A percentile compares a stretch with the other conserved stretches of the same genome.
phyloP scores from a whole-genome alignment of 768 basidiomycete genomes.

The Pisolithus marmoratus region DNA sequence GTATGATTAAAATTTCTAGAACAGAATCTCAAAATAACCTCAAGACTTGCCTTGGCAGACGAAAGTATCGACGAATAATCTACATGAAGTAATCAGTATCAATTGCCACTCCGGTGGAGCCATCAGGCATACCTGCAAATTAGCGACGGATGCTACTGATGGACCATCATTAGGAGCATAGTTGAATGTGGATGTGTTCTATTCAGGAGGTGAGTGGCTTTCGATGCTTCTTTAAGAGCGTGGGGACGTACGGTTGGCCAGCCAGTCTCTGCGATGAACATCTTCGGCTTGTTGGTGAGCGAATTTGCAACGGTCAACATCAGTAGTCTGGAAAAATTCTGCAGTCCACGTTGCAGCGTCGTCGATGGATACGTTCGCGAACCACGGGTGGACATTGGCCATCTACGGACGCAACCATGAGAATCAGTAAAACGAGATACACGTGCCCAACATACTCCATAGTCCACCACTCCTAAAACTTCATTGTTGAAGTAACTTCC shows the following conservation, averaged over 20 bases:
- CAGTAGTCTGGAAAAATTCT: constrained; percentile 65
- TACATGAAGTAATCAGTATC: constrained; percentile 27
- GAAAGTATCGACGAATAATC: constrained; percentile 79
- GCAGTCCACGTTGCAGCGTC: constrained; percentile 77
- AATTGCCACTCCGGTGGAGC: not conserved
- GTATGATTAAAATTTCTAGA: constrained; percentile 6
- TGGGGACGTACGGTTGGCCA: constrained; percentile 61
- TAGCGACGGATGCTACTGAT: constrained; percentile 51
- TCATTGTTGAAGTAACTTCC: constrained; percentile 76
- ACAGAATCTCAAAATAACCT: not conserved
- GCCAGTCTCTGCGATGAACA: constrained; percentile 95
- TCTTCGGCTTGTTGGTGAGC: constrained; percentile 65
- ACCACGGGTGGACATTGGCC: constrained; percentile 94
- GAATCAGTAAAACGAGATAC: constrained; percentile 1
- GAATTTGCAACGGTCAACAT: constrained; percentile 51
- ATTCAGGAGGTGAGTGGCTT: not conserved
- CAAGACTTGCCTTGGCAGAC: constrained; percentile 48
- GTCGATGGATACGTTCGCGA: constrained; percentile 69
- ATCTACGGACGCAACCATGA: constrained; percentile 37
- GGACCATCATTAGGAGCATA: constrained; percentile 62
- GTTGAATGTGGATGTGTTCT: constrained; percentile 54
- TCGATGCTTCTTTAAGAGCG: not conserved
- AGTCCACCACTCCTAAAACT: constrained; percentile 60
- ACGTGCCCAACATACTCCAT: constrained; percentile 45
- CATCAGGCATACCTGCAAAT: constrained; percentile 46